Base-by-base conservation (phyloP, 2,329 filamentous ascomycete species). In the Venturia pyrina region DNA sequence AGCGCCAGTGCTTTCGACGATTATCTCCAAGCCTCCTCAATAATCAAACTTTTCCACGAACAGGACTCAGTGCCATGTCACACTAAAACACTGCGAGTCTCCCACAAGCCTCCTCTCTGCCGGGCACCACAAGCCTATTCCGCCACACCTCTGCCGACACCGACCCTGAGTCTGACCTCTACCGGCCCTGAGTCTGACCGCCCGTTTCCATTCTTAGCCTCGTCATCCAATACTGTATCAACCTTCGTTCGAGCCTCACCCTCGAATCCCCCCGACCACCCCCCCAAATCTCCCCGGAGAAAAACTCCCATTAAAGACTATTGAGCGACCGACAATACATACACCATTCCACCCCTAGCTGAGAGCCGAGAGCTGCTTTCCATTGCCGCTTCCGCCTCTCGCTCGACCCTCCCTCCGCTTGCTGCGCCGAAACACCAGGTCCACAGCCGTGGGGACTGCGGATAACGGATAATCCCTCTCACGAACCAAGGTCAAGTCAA, bases 211-310 rank as follows among this genome's bases (percentile, higher is more conserved):
- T 11, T 57, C 17, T 15, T 13, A 57, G 50, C 15, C 32, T 59
- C 53, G 53, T 59, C 53, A 63, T 48, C 66, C 66, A 62, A 66
- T 68, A 60, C 56, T 40, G 63, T 48, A 66, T 19, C n/a, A 28
- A 28, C 4, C 48, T 67, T 67, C 64, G 65, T 67, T n/a, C 65
- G 53, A 61, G 56, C 37, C 40, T 34, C 62, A 50, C 61, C 5
- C 57, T 65, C 37, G 37, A 3, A 40, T 40, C 62, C 62, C 41
- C 46, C 19, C n/a, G 2, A 2, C 15, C 2, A 46, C 13, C 17
- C 5, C 43, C 43, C 19, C 46, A 24, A 5, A 10, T 50, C 46
- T 50, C 46, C 46, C n/a, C 19, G n/a, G 19, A 15, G 48, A 8
- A 2, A 5, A 10, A 1, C 10, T 17, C 48, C 15, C 48, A 28